phyloP scores from a whole-genome alignment of 106 monocot genomes.

The Dactylorhiza incarnata region DNA sequence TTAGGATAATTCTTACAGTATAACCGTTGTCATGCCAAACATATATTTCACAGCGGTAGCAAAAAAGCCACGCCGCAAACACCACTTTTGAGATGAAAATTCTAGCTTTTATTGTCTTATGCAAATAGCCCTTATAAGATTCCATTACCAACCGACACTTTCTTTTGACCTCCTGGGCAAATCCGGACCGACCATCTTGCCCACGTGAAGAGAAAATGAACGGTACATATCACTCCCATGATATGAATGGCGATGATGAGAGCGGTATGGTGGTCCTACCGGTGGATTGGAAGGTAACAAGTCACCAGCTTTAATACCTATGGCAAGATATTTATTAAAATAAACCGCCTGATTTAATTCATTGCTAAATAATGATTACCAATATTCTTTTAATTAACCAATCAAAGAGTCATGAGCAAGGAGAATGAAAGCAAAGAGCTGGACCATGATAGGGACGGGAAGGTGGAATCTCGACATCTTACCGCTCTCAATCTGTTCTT shows the following conservation, averaged over 20 bases:
- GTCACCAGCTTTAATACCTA: background rate
- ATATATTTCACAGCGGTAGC: too few relatives aligned
- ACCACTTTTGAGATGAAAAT: too few relatives aligned
- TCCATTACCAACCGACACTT: background rate
- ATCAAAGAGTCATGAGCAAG: background rate
- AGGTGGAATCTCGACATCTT: background rate
- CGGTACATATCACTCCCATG: background rate
- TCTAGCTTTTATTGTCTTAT: too few relatives aligned
- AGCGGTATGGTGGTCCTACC: background rate
- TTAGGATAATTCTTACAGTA: too few relatives aligned
- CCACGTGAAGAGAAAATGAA: background rate
- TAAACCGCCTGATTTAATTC: background rate
- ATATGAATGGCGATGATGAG: background rate
- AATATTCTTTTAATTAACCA: background rate
- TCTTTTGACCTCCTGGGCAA: background rate
- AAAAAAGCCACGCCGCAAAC: too few relatives aligned
- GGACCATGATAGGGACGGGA: background rate
- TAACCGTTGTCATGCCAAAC: too few relatives aligned
- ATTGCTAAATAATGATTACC: background rate
- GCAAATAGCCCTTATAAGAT: too few relatives aligned
- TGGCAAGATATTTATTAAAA: too few relatives aligned
- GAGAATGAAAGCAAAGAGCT: background rate
- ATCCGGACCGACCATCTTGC: background rate
- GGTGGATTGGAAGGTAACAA: background rate
- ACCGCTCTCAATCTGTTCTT: background rate